These are phyloP conservation scores for Cryptococcus hybrid DNA, from an alignment of 1,284 basidiomycete species.

Conservation along the genomic window DNA sequence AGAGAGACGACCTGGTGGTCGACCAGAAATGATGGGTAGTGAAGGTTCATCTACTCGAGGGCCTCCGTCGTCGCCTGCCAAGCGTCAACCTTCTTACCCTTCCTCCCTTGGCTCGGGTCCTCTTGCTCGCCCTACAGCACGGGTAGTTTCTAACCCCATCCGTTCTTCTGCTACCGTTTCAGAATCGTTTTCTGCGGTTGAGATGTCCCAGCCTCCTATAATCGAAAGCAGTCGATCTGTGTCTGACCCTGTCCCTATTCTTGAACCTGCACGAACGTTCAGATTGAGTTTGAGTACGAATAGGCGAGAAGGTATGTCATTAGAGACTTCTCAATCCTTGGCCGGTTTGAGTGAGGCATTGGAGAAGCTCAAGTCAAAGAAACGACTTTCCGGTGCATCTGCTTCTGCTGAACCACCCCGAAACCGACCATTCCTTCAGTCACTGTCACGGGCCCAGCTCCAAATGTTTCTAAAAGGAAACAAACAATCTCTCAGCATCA, in stretches of 20 bases:
- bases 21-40: constrained; percentile 5
- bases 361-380: constrained; percentile 37
- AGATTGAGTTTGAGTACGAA: constrained; percentile 15
- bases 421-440: constrained; percentile 1
- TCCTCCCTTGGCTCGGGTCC: constrained; percentile 41
- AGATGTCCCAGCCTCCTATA: background rate
- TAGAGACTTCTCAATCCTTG: constrained; percentile 38
- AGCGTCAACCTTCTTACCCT: constrained; percentile 41
- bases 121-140: constrained; percentile 24
- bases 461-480: constrained; percentile 1
- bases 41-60: background rate
- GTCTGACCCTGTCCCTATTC: constrained; percentile 18
- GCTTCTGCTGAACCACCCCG: background rate
- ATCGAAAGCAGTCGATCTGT: constrained; percentile 17
- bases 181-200: background rate
- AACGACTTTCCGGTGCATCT: background rate
- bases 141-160: constrained; percentile 43
- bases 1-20: constrained; percentile 16
- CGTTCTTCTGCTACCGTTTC: constrained; percentile 7
- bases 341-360: constrained; percentile 39
- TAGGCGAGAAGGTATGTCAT: constrained; percentile 32
- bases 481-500: constrained; percentile 8
- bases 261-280: too few species aligned
- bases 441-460: background rate
- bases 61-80: constrained; percentile 4